Evolutionary conservation across 371 early-diverging fungal species (phyloP).

Genomic region (Umbelopsis sp.): DNA sequence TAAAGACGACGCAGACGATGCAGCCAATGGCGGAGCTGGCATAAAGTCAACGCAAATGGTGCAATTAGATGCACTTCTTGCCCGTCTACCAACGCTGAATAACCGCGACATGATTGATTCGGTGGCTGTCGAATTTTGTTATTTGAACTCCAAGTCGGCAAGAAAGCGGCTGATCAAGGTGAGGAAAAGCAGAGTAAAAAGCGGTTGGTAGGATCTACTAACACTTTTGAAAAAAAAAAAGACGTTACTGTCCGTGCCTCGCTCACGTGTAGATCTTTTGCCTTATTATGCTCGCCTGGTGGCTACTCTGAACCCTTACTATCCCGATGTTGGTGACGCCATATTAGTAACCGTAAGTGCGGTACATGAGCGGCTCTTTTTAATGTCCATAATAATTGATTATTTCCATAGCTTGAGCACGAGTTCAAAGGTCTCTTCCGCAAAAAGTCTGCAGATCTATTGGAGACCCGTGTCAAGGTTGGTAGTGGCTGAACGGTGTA

Average conservation of each 20-base stretch:
- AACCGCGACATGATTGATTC: conserved; percentile 89
- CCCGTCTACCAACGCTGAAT: conserved; percentile 75
- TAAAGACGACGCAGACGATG: conserved; percentile 42
- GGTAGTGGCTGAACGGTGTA: not conserved
- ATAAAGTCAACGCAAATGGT: conserved; percentile 55
- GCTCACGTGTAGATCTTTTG: conserved; percentile 82
- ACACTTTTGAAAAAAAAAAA: conserved; percentile 4
- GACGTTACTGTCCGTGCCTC: conserved; percentile 78
- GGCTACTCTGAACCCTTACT: conserved; percentile 83
- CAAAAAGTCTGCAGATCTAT: conserved; percentile 69
- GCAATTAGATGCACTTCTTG: conserved; percentile 71
- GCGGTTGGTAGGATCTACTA: too few species aligned
- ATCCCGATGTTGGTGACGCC: conserved; percentile 80
- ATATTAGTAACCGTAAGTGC: conserved; percentile 63
- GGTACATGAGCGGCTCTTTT: not conserved
- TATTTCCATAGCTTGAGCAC: conserved; percentile 59
- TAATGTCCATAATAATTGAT: not conserved
- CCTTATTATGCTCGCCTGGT: conserved; percentile 92
- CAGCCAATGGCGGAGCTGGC: conserved; percentile 25
- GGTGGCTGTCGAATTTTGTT: conserved; percentile 92
- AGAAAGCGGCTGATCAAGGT: conserved; percentile 77
- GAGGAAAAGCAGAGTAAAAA: not conserved
- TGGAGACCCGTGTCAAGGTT: conserved; percentile 79
- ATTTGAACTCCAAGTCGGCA: conserved; percentile 78
- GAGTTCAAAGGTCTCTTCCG: conserved; percentile 75